A percentile compares a stretch with the other conserved stretches of the same genome.
Evolutionary conservation across 78 protist genomes (phyloP).

Genomic region (Dictyostelium firmibasis): DNA sequence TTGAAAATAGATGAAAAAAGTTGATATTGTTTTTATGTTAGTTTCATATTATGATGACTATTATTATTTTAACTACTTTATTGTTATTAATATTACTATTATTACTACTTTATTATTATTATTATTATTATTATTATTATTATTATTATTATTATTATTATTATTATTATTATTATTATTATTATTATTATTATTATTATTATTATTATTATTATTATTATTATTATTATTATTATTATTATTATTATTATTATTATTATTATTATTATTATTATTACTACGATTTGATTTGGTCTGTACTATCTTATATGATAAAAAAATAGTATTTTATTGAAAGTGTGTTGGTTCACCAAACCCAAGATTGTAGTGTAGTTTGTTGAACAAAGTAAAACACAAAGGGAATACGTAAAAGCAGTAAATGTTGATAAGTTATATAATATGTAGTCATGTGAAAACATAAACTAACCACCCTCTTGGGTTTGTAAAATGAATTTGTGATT

Average conservation of each 20-base stretch:
- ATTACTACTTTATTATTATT: background rate
- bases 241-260: background rate
- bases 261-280: background rate
- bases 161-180: background rate
- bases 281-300: background rate
- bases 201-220: background rate
- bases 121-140: background rate
- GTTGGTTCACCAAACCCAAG: background rate
- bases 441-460: background rate
- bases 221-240: background rate
- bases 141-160: background rate
- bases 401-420: background rate
- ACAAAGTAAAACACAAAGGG: background rate
- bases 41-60: too few relatives aligned
- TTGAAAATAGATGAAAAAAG: too few relatives aligned
- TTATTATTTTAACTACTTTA: too few relatives aligned
- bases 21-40: too few relatives aligned
- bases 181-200: background rate
- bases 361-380: background rate
- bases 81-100: background rate
- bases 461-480: background rate
- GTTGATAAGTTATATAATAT: background rate
- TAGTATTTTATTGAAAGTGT: background rate
- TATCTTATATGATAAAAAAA: background rate
- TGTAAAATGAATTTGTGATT: background rate